These are phyloP conservation scores for Cupressus sempervirens DNA, from an alignment of 75 land plant genomes.

Conservation along the genomic window DNA sequence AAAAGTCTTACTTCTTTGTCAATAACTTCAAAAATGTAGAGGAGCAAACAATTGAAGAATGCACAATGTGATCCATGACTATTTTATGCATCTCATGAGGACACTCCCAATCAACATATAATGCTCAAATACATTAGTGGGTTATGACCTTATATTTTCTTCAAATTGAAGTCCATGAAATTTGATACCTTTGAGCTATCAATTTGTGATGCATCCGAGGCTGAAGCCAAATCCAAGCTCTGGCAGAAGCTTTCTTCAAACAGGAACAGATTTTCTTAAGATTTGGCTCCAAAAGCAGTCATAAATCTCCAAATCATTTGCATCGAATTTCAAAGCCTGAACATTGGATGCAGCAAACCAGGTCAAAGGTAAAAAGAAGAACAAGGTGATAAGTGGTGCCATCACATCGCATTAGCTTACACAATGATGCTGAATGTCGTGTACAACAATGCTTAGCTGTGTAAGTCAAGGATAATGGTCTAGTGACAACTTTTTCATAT, in stretches of 20 bases:
- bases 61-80: not conserved
- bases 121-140: not conserved
- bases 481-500: not conserved
- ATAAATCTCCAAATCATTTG: not conserved
- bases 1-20: not conserved
- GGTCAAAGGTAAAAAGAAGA: not conserved
- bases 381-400: not conserved
- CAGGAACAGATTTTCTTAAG: not conserved
- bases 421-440: not conserved
- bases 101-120: not conserved
- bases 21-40: not conserved
- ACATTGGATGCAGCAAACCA: not conserved
- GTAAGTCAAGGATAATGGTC: not conserved
- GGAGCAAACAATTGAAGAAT: not conserved
- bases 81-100: not conserved
- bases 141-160: not conserved
- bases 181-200: not conserved
- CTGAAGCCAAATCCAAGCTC: not conserved
- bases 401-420: not conserved
- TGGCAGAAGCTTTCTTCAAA: not conserved
- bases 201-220: not conserved
- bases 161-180: not conserved
- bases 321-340: not conserved
- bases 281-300: not conserved
- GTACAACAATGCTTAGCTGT: not conserved